phyloP scores from a whole-genome alignment of 371 early-diverging fungal genomes.

The Thermomucor indicae-seudaticae region DNA sequence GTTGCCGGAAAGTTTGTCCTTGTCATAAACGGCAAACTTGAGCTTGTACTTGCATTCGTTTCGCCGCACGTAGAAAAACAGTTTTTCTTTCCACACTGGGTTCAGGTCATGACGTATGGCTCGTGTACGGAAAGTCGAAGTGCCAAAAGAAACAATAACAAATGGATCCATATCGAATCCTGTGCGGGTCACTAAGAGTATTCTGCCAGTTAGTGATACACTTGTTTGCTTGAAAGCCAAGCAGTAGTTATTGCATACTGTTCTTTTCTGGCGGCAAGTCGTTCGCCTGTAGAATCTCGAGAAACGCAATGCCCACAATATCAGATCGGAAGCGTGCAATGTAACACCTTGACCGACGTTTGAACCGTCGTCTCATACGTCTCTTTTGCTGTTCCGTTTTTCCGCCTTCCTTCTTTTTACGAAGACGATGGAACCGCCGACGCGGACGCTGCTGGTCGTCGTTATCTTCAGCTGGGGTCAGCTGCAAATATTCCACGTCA shows the following conservation, averaged over 20 bases:
- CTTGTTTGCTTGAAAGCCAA: not conserved
- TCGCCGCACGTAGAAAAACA: constrained; percentile 63
- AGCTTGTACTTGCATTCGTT: constrained; percentile 56
- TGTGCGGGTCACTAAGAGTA: constrained; percentile 43
- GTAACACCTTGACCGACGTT: not conserved
- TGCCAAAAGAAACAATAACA: constrained; percentile 70
- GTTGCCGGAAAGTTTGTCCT: constrained; percentile 71
- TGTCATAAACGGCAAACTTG: constrained; percentile 72
- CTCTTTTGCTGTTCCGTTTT: not conserved
- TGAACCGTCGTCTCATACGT: not conserved
- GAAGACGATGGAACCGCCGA: constrained; percentile 9
- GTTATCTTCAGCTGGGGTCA: not conserved
- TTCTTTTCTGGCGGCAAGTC: constrained; percentile 61
- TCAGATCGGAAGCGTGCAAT: constrained; percentile 29
- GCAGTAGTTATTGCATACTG: constrained; percentile 8
- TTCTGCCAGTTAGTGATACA: not conserved
- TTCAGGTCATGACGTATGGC: constrained; percentile 61
- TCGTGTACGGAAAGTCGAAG: constrained; percentile 66
- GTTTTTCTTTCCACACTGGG: constrained; percentile 69
- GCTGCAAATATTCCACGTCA: not conserved
- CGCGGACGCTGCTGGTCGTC: not conserved
- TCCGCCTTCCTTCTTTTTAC: not conserved
- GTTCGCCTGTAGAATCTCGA: constrained; percentile 60
- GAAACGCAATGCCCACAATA: constrained; percentile 55
- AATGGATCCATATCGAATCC: constrained; percentile 86